Base-by-base conservation (phyloP, 2,329 filamentous ascomycete genomes). In the Calonectria hongkongensis region DNA sequence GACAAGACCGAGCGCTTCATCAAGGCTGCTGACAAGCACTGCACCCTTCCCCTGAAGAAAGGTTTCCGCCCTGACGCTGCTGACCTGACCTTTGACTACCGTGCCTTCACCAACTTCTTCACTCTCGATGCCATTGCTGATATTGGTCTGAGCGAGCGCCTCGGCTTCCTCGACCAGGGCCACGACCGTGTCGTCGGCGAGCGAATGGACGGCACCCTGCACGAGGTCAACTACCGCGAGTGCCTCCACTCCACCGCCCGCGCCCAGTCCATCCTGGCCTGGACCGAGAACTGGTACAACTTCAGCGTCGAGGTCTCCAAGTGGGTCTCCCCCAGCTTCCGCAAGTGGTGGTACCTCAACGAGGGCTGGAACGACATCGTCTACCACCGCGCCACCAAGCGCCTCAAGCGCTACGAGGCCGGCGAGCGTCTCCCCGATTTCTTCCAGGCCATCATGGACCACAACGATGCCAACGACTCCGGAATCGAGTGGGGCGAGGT, bases 381-480 rank as follows among this genome's bases (percentile, higher is more conserved):
- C 2, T 83, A 85, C 65, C 85, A 87, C 51, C 86, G 86, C 1
- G 83, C 87, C 0, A 84, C 81, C 1, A 51, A 75, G n/a, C 70
- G 79, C 7, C 76, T 81, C 2, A 68, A 70, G 25, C 71, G 77
- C 8, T 66, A 79, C 28, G 71, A 73, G 47, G 75, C 74, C 4
- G 89, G 89, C 28, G 89, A 92, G 79, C 88, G 88, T 72, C 84
- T 91, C 0, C 87, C 89, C 54, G 90, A 92, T 75, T 91, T 92
- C 81, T 91, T 92, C 83, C 84, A 87, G 66, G 84, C 85, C 0
- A 79, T 92, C 6, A 89, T 92, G 87, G 87, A 87, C 12, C 83
- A 86, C 63, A 86, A 83, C 66, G 82, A 85, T 21, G 86, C 82
- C 18, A 79, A 80, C 4, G 80, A 85, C 1, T 72, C 69, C 21